phyloP scores from a whole-genome alignment of 192 early-diverging fungal genomes.

The Funneliformis mosseae region DNA sequence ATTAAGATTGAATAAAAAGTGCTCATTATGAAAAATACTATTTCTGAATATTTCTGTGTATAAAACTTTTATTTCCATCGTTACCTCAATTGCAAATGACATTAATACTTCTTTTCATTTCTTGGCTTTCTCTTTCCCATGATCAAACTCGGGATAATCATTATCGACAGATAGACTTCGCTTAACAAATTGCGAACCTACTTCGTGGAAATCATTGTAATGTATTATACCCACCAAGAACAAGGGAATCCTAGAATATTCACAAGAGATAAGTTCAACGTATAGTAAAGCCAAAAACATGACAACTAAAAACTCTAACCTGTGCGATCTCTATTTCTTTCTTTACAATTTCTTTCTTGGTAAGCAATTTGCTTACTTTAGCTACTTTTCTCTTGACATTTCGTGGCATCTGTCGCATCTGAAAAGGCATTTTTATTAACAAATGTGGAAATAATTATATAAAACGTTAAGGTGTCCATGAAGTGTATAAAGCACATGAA shows the following conservation, averaged over 20 bases:
- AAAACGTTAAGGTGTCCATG: neutral
- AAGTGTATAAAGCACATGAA: neutral
- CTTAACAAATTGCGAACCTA: neutral
- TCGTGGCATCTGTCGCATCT: neutral
- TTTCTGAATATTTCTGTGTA: too few species aligned
- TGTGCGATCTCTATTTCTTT: neutral
- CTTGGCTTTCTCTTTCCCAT: too few species aligned
- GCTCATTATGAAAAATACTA: too few species aligned
- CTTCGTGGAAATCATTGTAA: neutral
- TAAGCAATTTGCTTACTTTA: neutral
- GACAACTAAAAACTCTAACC: constrained; percentile 10
- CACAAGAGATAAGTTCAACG: neutral
- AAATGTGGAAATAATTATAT: constrained; percentile 1
- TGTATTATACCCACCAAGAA: neutral
- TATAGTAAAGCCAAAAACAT: neutral
- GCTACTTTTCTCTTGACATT: constrained; percentile 3
- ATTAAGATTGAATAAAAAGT: too few species aligned
- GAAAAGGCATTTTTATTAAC: constrained; percentile 9
- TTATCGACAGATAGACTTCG: neutral
- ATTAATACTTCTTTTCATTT: too few species aligned
- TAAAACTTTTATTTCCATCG: too few species aligned
- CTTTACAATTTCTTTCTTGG: neutral
- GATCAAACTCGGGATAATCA: neutral
- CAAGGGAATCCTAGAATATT: constrained; percentile 2
- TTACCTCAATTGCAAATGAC: too few species aligned